Conservation (phyloP, 208 protist species). For the Trypanosoma caninum region DNA sequence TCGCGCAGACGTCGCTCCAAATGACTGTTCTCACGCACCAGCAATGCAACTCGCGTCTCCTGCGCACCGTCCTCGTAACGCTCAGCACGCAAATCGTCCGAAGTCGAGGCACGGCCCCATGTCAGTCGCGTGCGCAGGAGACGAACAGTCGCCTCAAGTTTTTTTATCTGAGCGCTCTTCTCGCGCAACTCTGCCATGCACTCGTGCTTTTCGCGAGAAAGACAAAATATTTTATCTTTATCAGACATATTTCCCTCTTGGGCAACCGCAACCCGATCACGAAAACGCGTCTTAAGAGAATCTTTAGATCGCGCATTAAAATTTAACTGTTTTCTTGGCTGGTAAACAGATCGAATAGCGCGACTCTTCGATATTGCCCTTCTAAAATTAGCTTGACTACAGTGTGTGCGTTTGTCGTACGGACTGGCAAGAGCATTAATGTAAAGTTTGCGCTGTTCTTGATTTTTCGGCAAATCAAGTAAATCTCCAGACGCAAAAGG, state of each 20-base stretch:
- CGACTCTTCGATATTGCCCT: not conserved
- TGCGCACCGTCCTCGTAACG: not conserved
- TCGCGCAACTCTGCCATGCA: constrained; percentile 28
- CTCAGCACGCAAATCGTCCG: not conserved
- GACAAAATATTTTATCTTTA: constrained; percentile 9
- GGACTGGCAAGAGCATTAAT: not conserved
- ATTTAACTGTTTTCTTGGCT: not conserved
- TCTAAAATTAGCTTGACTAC: too few species aligned
- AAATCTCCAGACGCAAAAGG: too few species aligned
- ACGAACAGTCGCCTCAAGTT: constrained; percentile 40
- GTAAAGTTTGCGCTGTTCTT: not conserved
- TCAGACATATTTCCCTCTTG: constrained; percentile 2
- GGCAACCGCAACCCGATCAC: constrained; percentile 13
- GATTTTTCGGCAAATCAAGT: too few species aligned
- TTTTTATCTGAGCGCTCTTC: constrained; percentile 27
- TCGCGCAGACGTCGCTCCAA: constrained; percentile 33
- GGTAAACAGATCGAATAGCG: not conserved
- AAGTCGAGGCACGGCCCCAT: not conserved
- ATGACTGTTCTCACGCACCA: constrained; percentile 17
- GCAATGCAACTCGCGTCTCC: not conserved
- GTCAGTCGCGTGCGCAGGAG: constrained; percentile 21
- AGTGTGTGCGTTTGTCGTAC: not conserved
- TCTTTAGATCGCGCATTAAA: constrained; percentile 13
- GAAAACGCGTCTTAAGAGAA: constrained; percentile 16
- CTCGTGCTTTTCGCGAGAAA: constrained; percentile 13